Base-by-base conservation (phyloP, 495 filamentous ascomycete genomes). In the Amniculicola lignicola region DNA sequence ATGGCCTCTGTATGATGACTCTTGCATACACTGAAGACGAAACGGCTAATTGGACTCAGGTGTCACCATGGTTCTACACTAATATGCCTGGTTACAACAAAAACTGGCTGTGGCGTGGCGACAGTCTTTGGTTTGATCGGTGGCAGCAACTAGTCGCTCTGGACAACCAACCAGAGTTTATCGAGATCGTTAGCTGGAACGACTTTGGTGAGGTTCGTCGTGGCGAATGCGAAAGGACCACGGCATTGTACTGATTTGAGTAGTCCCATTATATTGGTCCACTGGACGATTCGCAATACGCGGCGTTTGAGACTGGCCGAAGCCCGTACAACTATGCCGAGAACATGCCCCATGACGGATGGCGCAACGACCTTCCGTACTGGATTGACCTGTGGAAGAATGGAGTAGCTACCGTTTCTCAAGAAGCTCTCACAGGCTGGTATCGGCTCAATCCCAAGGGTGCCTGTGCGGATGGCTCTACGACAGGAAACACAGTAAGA, bases 1-100 rank as follows among this genome's bases (percentile, higher is more conserved):
- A 89, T 90, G 86, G 87, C 67, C 73, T 80, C 4, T 90, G 83
- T 69, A 89, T 90, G 86, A 89, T 89, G 86, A 79, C 81, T 14
- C 81, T 88, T 35, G 29, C 29, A 7, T 35, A 35, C n/a, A 7
- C n/a, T 35, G 29, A 35, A 35, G 29, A 35, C 7, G 7, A 35
- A 7, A 35, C 29, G 7, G 29, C 7, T n/a, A n/a, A n/a, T n/a
- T n/a, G n/a, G n/a, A n/a, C n/a, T n/a, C n/a, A n/a, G n/a, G 29
- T 33, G 29, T 33, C 29, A n/a, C 29, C 29, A 33, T 33, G 29
- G 29, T 33, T 33, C 29, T 33, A 33, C 29, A 33, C 29, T 64
- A 84, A 86, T 46, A 72, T 89, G 15, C 82, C 86, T 0, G 76
- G 79, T 31, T 87, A 78, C 66, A 71, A 72, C 54, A 90, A 90